Conservation (phyloP, 768 basidiomycete species). For the Amanita molliuscula region DNA sequence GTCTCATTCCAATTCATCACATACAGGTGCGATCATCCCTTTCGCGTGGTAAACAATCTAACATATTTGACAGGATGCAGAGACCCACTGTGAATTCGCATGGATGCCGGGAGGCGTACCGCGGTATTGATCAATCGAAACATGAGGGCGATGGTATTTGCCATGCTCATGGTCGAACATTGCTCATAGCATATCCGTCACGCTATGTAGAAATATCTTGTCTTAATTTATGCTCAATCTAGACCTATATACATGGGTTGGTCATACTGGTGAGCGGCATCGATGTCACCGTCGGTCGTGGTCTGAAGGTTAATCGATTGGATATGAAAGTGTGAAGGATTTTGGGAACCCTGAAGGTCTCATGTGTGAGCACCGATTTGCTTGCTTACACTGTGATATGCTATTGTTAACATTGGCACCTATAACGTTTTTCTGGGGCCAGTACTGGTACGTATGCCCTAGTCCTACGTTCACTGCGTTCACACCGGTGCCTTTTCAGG, state of each 20-base stretch:
- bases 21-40: no score
- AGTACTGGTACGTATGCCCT: neutral
- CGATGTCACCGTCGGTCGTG: neutral
- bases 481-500: neutral
- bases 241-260: constrained; percentile 7
- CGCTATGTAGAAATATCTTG: neutral
- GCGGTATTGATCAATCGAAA: neutral
- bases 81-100: neutral
- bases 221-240: neutral
- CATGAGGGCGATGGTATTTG: constrained; percentile 6
- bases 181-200: constrained; percentile 6
- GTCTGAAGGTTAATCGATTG: neutral
- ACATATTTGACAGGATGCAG: neutral
- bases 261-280: neutral
- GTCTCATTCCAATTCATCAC: neutral
- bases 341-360: constrained; percentile 8
- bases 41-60: neutral
- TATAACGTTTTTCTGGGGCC: neutral
- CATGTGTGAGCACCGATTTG: constrained; percentile 6
- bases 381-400: neutral
- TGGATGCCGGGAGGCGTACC: neutral
- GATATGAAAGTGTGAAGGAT: constrained; percentile 7
- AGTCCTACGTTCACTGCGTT: no score
- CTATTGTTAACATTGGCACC: no score
- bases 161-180: constrained; percentile 11